Evolutionary conservation across 306 rosid genomes (phyloP).

Genomic region (Vigna trinervia): DNA sequence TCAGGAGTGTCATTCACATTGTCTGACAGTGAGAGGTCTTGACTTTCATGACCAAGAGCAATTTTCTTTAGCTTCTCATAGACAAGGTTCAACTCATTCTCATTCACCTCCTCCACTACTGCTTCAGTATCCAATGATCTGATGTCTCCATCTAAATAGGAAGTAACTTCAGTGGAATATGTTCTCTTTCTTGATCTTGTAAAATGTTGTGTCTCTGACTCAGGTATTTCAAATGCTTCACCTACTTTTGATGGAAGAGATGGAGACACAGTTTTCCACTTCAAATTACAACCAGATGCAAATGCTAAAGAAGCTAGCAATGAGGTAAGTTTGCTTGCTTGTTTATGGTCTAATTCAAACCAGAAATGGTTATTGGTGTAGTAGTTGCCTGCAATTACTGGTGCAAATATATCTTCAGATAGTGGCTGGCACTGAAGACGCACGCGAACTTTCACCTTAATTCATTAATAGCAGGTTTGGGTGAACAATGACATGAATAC

Average conservation of each 20-base stretch:
- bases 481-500: constrained; percentile 1
- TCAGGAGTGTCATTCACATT: constrained; percentile 28
- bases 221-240: constrained; percentile 39
- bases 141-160: constrained; percentile 45
- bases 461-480: constrained; percentile 15
- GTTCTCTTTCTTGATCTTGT: constrained; percentile 34
- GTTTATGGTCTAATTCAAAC: constrained; percentile 85
- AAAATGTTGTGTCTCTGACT: constrained; percentile 31
- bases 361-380: constrained; percentile 61
- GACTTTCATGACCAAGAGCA: constrained; percentile 43
- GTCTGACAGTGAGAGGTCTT: constrained; percentile 34
- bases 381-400: constrained; percentile 66
- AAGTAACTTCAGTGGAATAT: constrained; percentile 43
- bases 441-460: constrained; percentile 65
- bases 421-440: constrained; percentile 71
- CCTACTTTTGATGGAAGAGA: constrained; percentile 47
- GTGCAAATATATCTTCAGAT: constrained; percentile 66
- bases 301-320: constrained; percentile 55
- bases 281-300: constrained; percentile 48
- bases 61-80: constrained; percentile 62
- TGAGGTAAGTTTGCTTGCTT: constrained; percentile 61
- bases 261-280: constrained; percentile 39
- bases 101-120: constrained; percentile 41
- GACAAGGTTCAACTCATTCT: constrained; percentile 54
- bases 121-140: constrained; percentile 37